Evolutionary conservation across 2,329 filamentous ascomycete genomes (phyloP), one percentile per base, ranked within the genome.

Genomic region (Cryoendolithus antarcticus): DNA sequence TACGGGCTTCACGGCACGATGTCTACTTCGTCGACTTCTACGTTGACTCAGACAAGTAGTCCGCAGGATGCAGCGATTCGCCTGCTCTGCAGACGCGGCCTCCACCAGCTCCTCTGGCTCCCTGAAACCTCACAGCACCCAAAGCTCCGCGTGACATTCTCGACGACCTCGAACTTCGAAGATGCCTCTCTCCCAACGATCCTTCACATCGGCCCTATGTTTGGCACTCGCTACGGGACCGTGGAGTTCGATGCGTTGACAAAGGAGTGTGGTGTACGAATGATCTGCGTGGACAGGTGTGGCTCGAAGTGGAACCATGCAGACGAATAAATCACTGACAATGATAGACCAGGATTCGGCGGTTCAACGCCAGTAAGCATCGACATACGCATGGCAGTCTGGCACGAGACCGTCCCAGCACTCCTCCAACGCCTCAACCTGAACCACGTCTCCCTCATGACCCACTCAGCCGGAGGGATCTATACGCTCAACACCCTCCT

Each of bases 401-500:
- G 62, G 58, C 49, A 66, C 15, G 63, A 68, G 44, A 56, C 58
- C 1, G 50, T 68, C 1, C 63, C 65, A 11, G 45, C 43, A 4
- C 48, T 70, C 0, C 50, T 69, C 4, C 30, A 49, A 4, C 41
- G 54, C 32, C 54, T 70, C 4, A 35, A 50, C 0, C 58, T 65
- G 34, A 40, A 54, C 39, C 56, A 64, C 40, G 57, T 69, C 11
- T 51, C 48, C n/a, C 44, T 69, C 1, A 49, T 60, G 1, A 52
- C 58, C 11, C 65, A 69, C 41, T 61, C 56, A 13, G 58, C 60
- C 0, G 66, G 66, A 2, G 63, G 63, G 0, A 52, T 67, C 2
- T 69, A 64, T 41, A 44, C 58, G 3, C 49, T 70, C 15, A 69
- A 69, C 39, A 61, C 63, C 4, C 48, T 69, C 11, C 47, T 48